A percentile compares a stretch with the other conserved stretches of the same genome.
Evolutionary conservation across 306 rosid genomes (phyloP).

Genomic region (Vicia sativa): DNA sequence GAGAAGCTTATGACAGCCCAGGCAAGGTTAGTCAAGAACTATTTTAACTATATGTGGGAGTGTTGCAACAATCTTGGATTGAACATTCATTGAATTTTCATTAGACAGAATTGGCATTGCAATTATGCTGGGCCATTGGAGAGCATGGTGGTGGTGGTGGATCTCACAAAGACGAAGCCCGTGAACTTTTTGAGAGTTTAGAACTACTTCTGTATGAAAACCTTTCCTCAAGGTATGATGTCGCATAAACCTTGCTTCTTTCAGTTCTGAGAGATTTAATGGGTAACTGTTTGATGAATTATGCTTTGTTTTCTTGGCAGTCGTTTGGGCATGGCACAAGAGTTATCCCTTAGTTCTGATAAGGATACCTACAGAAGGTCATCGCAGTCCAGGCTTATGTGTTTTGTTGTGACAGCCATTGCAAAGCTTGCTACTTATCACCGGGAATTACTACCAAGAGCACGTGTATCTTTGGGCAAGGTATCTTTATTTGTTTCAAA

Average conservation of each 20-base stretch:
- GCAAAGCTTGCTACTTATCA: slow-evolving; percentile 95
- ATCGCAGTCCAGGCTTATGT: slow-evolving; percentile 89
- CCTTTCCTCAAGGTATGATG: slow-evolving; percentile 80
- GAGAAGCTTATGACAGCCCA: slow-evolving; percentile 88
- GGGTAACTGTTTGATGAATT: slow-evolving; percentile 37
- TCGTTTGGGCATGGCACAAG: slow-evolving; percentile 81
- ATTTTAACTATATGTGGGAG: slow-evolving; percentile 25
- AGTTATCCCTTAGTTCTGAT: slow-evolving; percentile 50
- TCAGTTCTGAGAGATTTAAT: slow-evolving; percentile 28
- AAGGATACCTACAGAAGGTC: slow-evolving; percentile 69
- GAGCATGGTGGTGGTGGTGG: slow-evolving; percentile 97
- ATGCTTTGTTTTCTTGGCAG: slow-evolving; percentile 46
- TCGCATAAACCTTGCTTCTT: slow-evolving; percentile 26
- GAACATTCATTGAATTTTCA: slow-evolving; percentile 40
- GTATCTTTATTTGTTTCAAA: slow-evolving; percentile 42
- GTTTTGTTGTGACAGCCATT: slow-evolving; percentile 93
- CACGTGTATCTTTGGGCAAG: slow-evolving; percentile 94
- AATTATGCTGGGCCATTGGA: slow-evolving; percentile 97
- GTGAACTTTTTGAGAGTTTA: slow-evolving; percentile 96
- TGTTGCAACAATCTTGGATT: slow-evolving; percentile 23
- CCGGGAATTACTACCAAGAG: slow-evolving; percentile 86
- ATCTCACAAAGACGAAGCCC: slow-evolving; percentile 93
- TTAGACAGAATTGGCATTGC: slow-evolving; percentile 91
- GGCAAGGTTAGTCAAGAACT: slow-evolving; percentile 65
- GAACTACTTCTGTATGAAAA: slow-evolving; percentile 93